Conservation (phyloP, 2,329 filamentous ascomycete genomes). For the Paracamarosporium sp. region DNA sequence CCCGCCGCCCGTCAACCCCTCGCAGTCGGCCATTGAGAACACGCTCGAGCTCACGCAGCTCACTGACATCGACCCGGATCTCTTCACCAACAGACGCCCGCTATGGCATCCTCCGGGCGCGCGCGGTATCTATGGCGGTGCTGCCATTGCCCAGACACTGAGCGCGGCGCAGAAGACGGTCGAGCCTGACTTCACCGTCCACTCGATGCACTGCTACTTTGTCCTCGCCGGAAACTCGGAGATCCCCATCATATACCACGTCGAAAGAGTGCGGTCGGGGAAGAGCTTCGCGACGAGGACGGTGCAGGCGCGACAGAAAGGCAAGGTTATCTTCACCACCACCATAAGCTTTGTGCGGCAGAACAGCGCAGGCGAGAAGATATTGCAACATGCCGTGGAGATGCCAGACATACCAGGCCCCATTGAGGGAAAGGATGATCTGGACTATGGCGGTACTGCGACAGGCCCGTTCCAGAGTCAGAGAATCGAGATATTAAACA, state of each 20-base stretch:
- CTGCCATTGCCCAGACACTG: conserved; percentile 91
- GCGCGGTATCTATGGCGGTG: conserved; percentile 90
- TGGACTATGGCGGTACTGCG: conserved; percentile 36
- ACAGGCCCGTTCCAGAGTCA: conserved; percentile 65
- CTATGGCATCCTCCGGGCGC: conserved; percentile 93
- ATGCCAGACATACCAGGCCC: conserved; percentile 57
- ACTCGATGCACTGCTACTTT: conserved; percentile 99
- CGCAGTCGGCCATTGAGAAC: conserved; percentile 85
- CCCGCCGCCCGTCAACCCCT: conserved; percentile 74
- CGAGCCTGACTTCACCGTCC: conserved; percentile 77
- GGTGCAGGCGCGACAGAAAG: conserved; percentile 91
- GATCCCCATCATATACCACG: conserved; percentile 91
- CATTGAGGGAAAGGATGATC: conserved; percentile 45
- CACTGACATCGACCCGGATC: conserved; percentile 76
- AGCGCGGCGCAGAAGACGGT: conserved; percentile 89
- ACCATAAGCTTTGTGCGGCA: conserved; percentile 87
- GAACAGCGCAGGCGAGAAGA: conserved; percentile 62
- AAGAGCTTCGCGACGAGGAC: conserved; percentile 89
- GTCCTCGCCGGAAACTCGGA: conserved; percentile 85
- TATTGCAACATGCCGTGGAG: conserved; percentile 69
- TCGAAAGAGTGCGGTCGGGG: conserved; percentile 91
- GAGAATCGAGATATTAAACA: conserved; percentile 63
- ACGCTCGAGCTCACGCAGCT: conserved; percentile 85
- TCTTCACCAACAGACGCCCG: conserved; percentile 92
- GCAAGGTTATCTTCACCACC: conserved; percentile 91